Percentiles rank a stretch among this genome's conserved stretches.
Conservation (phyloP, 164 flowering plant genomes). For the Cinnamomum micranthum region DNA sequence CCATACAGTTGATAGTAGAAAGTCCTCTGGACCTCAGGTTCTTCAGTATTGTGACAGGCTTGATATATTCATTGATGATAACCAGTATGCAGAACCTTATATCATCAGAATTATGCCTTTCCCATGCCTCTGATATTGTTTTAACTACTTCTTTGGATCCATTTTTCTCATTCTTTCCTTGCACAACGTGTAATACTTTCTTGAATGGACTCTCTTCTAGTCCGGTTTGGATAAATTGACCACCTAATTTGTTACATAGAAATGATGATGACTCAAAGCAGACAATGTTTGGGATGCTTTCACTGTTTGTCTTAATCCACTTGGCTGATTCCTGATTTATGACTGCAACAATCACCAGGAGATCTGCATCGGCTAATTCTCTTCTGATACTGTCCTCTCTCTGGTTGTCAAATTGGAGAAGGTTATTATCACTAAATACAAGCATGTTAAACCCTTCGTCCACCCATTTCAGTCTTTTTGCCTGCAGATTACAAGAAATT, state of each 20-base stretch:
- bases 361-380: constrained; percentile 44
- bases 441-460: constrained; percentile 78
- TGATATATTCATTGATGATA: constrained; percentile 73
- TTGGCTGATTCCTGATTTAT: constrained; percentile 45
- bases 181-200: constrained; percentile 25
- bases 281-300: constrained; percentile 49
- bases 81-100: constrained; percentile 82
- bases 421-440: constrained; percentile 49
- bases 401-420: constrained; percentile 23
- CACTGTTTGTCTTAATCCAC: constrained; percentile 49
- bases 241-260: constrained; percentile 68
- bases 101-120: constrained; percentile 79
- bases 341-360: constrained; percentile 69
- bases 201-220: constrained; percentile 32
- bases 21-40: constrained; percentile 85
- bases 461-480: constrained; percentile 79
- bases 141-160: constrained; percentile 46
- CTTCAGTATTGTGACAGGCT: constrained; percentile 66
- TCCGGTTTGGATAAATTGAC: constrained; percentile 30
- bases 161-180: constrained; percentile 20
- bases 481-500: constrained; percentile 35
- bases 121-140: constrained; percentile 84
- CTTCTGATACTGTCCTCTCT: constrained; percentile 18
- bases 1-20: constrained; percentile 83
- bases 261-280: constrained; percentile 70